Evolutionary conservation across 2,329 filamentous ascomycete genomes (phyloP).

Genomic region (Diaporthe caulivora): DNA sequence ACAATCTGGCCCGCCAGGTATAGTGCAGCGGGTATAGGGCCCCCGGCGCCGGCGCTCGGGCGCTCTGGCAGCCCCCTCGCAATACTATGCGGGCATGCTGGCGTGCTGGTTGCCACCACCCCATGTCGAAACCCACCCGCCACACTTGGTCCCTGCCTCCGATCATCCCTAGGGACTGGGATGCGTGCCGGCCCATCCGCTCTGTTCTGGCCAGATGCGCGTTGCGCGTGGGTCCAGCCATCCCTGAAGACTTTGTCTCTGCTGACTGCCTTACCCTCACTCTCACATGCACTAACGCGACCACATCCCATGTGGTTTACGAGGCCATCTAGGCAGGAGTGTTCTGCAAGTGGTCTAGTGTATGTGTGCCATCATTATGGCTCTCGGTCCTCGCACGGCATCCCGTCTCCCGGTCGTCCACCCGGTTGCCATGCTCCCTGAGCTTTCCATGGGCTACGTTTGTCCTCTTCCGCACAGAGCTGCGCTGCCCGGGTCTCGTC

Average conservation of each 20-base stretch:
- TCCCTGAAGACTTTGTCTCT: neutral
- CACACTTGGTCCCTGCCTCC: constrained; percentile 2
- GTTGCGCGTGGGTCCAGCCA: constrained; percentile 11
- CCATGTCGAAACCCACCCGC: neutral
- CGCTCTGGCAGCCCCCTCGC: neutral
- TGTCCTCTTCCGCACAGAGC: neutral
- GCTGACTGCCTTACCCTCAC: neutral
- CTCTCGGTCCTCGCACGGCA: constrained; percentile 13
- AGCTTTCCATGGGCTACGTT: constrained; percentile 2
- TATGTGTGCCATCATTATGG: constrained; percentile 16
- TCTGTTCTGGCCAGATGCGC: constrained; percentile 18
- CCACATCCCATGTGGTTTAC: neutral
- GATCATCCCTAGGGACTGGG: constrained; percentile 22
- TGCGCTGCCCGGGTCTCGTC: neutral
- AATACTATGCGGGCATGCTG: neutral
- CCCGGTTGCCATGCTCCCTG: constrained; percentile 12
- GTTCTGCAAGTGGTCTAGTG: constrained; percentile 14
- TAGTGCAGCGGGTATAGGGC: constrained; percentile 1
- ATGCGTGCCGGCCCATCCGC: constrained; percentile 5
- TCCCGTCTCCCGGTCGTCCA: constrained; percentile 5
- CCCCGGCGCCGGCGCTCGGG: neutral
- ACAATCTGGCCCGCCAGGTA: neutral
- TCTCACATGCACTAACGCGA: no score
- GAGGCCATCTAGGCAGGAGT: neutral
- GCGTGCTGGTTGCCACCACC: constrained; percentile 5